These are phyloP conservation scores for Spergularia azorica DNA, from an alignment of 179 eudicot genomes.

Conservation along the genomic window DNA sequence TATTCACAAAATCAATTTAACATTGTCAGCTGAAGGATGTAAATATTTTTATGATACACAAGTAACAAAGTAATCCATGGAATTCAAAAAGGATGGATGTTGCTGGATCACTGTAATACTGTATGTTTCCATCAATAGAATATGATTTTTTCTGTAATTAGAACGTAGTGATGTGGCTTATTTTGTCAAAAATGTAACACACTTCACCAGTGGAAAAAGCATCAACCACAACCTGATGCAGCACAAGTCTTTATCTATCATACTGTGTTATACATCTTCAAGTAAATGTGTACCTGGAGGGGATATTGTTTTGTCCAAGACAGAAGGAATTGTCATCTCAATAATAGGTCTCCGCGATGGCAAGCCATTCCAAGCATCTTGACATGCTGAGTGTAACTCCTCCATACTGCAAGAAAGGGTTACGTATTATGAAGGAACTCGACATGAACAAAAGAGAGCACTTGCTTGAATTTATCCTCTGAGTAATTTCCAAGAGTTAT, in stretches of 20 bases:
- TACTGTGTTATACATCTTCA: not conserved
- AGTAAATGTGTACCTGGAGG: constrained; percentile 58
- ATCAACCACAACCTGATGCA: not conserved
- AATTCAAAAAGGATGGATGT: not conserved
- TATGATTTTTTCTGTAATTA: not conserved
- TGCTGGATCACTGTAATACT: not conserved
- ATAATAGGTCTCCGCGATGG: constrained; percentile 90
- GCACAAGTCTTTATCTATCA: not conserved
- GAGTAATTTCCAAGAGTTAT: not conserved
- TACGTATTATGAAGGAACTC: not conserved
- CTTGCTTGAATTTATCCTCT: not conserved
- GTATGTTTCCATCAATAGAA: constrained; percentile 3
- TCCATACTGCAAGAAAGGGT: constrained; percentile 56
- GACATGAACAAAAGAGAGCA: not conserved
- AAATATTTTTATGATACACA: not conserved
- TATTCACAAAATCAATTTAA: not conserved
- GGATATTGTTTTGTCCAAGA: constrained; percentile 81
- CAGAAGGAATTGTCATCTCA: constrained; percentile 97
- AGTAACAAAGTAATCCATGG: too few species aligned
- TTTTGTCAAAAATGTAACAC: not conserved
- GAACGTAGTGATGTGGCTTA: not conserved
- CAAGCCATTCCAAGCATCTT: constrained; percentile 68
- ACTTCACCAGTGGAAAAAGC: not conserved
- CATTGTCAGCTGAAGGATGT: not conserved
- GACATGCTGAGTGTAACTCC: constrained; percentile 79